phyloP scores from a whole-genome alignment of 805 yeast genomes.

The Kodamaea hsintzibuensis region DNA sequence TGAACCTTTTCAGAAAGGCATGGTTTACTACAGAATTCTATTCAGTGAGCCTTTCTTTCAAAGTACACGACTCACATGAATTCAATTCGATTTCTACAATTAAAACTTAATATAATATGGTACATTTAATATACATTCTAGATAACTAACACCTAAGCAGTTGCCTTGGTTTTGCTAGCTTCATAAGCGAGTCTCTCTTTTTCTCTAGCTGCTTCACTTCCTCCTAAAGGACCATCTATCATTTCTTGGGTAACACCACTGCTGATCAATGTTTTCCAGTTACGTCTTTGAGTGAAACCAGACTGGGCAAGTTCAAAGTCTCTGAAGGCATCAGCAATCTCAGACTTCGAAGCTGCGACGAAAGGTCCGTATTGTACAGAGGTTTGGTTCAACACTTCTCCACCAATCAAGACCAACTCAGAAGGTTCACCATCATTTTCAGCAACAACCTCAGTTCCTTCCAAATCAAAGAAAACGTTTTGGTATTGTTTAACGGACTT shows the following conservation, averaged over 20 bases:
- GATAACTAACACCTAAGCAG: neutral
- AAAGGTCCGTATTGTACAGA: constrained; percentile 93
- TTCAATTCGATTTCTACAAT: neutral
- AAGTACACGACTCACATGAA: too few species aligned
- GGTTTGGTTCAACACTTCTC: constrained; percentile 69
- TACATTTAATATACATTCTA: neutral
- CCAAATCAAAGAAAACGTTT: constrained; percentile 56
- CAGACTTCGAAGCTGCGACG: constrained; percentile 70
- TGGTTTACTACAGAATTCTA: too few species aligned
- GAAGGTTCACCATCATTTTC: constrained; percentile 37
- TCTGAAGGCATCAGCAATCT: constrained; percentile 65
- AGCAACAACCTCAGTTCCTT: constrained; percentile 60
- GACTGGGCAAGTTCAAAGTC: constrained; percentile 68
- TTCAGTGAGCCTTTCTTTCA: too few species aligned
- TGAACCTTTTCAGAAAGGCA: too few species aligned
- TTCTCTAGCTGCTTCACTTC: constrained; percentile 26
- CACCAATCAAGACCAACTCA: constrained; percentile 73
- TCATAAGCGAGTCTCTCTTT: neutral
- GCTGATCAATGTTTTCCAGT: constrained; percentile 56
- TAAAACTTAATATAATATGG: neutral
- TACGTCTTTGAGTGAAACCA: constrained; percentile 67
- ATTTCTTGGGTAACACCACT: constrained; percentile 44
- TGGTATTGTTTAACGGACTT: constrained; percentile 32
- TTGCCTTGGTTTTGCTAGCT: neutral
- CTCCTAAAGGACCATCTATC: constrained; percentile 36